A percentile compares a stretch with the other conserved stretches of the same genome.
phyloP scores from a whole-genome alignment of 116 monocot species.

The Posidonia oceanica region DNA sequence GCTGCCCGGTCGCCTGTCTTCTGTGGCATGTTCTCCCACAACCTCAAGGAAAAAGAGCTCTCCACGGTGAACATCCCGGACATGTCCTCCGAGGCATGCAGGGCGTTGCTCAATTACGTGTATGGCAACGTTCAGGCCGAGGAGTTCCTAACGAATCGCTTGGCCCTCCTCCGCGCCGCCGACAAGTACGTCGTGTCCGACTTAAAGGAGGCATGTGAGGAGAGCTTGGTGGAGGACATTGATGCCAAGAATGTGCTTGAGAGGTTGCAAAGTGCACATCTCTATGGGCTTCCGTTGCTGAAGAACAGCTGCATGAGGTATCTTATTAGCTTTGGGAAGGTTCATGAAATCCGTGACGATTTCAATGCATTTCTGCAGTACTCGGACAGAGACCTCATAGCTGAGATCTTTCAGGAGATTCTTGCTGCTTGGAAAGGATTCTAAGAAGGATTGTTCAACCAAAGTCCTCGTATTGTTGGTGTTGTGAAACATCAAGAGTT shows the following conservation, averaged over 20 bases:
- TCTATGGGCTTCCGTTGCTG: constrained; percentile 22
- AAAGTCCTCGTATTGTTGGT: not conserved
- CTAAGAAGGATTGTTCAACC: constrained; percentile 3
- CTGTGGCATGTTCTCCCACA: constrained; percentile 36
- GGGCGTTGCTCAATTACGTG: constrained; percentile 29
- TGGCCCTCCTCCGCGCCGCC: constrained; percentile 27
- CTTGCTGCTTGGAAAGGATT: constrained; percentile 29
- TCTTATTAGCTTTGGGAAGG: constrained; percentile 29
- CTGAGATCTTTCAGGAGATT: constrained; percentile 31
- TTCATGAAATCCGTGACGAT: constrained; percentile 26
- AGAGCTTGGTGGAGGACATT: constrained; percentile 31
- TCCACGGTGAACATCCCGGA: constrained; percentile 29
- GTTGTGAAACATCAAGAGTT: not conserved
- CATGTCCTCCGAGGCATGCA: constrained; percentile 29
- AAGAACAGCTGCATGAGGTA: constrained; percentile 36
- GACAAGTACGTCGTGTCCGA: constrained; percentile 38
- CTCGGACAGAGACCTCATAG: constrained; percentile 29
- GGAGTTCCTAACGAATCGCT: constrained; percentile 27
- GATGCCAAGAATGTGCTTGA: constrained; percentile 30
- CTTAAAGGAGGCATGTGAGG: constrained; percentile 27
- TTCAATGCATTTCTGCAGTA: constrained; percentile 16
- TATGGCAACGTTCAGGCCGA: constrained; percentile 18
- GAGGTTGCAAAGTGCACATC: constrained; percentile 21
- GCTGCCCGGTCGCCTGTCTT: constrained; percentile 36
- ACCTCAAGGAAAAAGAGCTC: constrained; percentile 26